Evolutionary conservation across 1,284 basidiomycete species (phyloP).

Genomic region (Omphalotus olearius): DNA sequence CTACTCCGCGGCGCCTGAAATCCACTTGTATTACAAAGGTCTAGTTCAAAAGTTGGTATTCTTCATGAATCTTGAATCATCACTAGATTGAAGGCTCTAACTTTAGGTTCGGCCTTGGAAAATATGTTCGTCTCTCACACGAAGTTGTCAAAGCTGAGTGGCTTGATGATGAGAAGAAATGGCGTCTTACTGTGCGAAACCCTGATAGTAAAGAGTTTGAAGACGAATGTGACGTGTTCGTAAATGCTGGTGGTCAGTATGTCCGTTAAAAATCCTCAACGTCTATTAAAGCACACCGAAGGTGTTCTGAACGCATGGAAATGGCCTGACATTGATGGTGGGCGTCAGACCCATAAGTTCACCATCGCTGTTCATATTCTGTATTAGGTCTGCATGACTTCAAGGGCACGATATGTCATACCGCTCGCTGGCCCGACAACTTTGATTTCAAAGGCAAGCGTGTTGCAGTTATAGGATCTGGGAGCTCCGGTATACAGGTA

Average conservation of each 20-base stretch:
- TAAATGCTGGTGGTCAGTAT: constrained; percentile 23
- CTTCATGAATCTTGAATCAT: neutral
- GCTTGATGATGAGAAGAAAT: constrained; percentile 23
- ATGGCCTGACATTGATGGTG: constrained; percentile 37
- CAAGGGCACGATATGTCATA: constrained; percentile 43
- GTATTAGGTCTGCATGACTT: constrained; percentile 25
- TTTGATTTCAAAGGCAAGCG: constrained; percentile 38
- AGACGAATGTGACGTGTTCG: constrained; percentile 27
- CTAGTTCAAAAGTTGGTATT: constrained; percentile 24
- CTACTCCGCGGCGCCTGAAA: constrained; percentile 18
- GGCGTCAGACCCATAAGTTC: neutral
- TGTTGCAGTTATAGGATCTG: constrained; percentile 48
- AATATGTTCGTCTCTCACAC: constrained; percentile 27
- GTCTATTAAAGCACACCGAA: neutral
- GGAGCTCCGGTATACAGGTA: constrained; percentile 36
- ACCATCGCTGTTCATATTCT: neutral
- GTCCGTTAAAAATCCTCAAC: no score
- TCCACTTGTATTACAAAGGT: constrained; percentile 23
- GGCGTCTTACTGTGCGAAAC: constrained; percentile 25
- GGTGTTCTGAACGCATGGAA: constrained; percentile 31
- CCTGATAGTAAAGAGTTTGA: constrained; percentile 18
- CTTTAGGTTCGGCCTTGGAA: constrained; percentile 19
- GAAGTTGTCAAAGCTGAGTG: constrained; percentile 26
- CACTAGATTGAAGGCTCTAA: neutral
- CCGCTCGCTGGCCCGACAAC: constrained; percentile 38